Evolutionary conservation across 2,329 filamentous ascomycete genomes (phyloP).

Genomic region (Diaporthe sp.): DNA sequence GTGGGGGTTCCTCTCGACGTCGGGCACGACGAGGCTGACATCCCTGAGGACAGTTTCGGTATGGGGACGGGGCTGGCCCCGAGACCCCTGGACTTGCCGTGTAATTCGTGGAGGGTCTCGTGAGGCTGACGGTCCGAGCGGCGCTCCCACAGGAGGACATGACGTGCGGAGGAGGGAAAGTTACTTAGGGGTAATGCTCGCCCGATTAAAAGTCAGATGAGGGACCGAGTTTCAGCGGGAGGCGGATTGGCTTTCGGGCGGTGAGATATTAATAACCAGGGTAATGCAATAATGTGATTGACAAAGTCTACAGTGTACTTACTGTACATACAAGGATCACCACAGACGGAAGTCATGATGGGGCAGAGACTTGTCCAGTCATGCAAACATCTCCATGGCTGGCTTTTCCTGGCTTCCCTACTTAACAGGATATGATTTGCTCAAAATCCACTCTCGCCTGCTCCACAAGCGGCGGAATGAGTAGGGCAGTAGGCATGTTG

Average conservation of each 20-base stretch:
- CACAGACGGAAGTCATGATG: not conserved
- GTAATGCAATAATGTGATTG: conserved; percentile 11
- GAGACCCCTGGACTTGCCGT: conserved; percentile 2
- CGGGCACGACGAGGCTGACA: not conserved
- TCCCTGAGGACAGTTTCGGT: not conserved
- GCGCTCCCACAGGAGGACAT: not conserved
- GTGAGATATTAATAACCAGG: not conserved
- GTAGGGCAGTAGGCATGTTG: not conserved
- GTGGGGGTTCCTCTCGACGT: not conserved
- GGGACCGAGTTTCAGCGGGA: not conserved
- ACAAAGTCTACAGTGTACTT: not conserved
- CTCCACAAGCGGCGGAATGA: too few relatives aligned
- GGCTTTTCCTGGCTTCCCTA: not conserved
- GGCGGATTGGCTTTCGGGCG: not conserved
- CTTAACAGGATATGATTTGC: too few relatives aligned
- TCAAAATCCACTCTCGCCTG: too few relatives aligned
- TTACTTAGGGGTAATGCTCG: not conserved
- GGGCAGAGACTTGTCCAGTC: not conserved
- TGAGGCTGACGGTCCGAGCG: conserved; percentile 1
- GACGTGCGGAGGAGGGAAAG: not conserved
- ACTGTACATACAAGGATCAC: not conserved
- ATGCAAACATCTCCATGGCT: not conserved
- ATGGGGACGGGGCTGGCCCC: not conserved
- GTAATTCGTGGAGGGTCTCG: not conserved
- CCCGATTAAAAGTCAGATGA: not conserved